A percentile compares a stretch with the other conserved stretches of the same genome.
Evolutionary conservation across 2,329 filamentous ascomycete species (phyloP).

Genomic region (Aspergillus tamarii): DNA sequence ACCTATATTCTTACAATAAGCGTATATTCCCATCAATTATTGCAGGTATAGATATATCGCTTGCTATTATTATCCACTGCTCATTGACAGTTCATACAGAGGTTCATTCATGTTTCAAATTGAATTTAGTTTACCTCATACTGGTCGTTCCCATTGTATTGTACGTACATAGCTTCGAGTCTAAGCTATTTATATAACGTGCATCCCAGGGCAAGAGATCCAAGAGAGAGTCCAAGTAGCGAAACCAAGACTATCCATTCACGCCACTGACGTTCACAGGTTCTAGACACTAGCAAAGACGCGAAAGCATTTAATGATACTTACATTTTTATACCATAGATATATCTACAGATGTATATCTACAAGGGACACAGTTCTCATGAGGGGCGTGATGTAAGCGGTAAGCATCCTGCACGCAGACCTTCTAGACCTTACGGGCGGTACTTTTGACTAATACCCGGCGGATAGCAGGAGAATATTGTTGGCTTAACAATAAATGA

Average conservation of each 20-base stretch:
- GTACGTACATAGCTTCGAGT: background rate
- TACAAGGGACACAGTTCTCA: background rate
- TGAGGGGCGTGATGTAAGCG: background rate
- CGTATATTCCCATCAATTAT: background rate
- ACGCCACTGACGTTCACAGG: background rate
- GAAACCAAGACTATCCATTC: background rate
- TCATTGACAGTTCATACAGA: background rate
- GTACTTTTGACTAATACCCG: slow-evolving; percentile 13
- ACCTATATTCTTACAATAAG: background rate
- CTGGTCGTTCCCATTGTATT: background rate
- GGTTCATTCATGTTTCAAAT: background rate
- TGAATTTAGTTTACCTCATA: background rate
- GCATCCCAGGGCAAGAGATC: background rate
- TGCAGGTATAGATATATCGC: background rate
- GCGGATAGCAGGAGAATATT: slow-evolving; percentile 13
- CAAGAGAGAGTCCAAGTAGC: background rate
- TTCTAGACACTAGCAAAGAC: background rate
- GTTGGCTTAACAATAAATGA: slow-evolving; percentile 16
- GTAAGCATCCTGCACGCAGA: background rate
- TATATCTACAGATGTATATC: background rate
- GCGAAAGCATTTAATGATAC: background rate
- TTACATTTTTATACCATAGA: background rate
- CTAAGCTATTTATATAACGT: background rate
- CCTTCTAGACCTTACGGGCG: background rate
- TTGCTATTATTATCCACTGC: background rate